phyloP scores from a whole-genome alignment of 1,284 basidiomycete genomes.

The Boletus semigastroideus region DNA sequence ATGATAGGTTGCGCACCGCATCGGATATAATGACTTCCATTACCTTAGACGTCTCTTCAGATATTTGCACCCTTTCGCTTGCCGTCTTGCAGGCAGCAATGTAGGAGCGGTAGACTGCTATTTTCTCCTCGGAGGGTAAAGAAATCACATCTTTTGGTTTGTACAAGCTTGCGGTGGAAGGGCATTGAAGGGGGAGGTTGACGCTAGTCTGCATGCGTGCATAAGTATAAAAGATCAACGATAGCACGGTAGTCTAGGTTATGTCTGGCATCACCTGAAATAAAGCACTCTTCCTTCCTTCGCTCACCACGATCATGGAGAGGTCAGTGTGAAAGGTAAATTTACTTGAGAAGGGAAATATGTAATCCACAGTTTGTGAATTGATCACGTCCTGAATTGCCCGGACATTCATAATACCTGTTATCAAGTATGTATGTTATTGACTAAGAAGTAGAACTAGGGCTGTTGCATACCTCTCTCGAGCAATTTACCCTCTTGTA shows the following conservation, averaged over 20 bases:
- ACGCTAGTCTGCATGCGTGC: constrained; percentile 48
- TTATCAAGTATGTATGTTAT: background rate
- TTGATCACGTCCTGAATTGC: constrained; percentile 69
- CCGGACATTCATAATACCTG: constrained; percentile 69
- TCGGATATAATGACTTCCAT: constrained; percentile 1
- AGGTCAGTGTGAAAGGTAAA: constrained; percentile 80
- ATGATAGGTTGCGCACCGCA: background rate
- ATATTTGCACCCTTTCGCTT: constrained; percentile 49
- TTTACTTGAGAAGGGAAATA: constrained; percentile 71
- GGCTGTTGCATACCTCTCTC: constrained; percentile 49
- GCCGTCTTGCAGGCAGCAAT: constrained; percentile 49
- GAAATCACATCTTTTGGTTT: constrained; percentile 43
- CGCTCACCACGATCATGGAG: constrained; percentile 60
- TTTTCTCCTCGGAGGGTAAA: constrained; percentile 43
- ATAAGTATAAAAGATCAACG: background rate
- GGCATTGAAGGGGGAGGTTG: constrained; percentile 45
- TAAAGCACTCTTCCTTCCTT: constrained; percentile 68
- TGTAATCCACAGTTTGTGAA: constrained; percentile 72
- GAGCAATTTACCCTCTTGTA: constrained; percentile 66
- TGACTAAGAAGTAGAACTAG: background rate
- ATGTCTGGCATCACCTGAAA: constrained; percentile 48
- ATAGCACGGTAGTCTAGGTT: background rate
- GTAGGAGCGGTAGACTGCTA: constrained; percentile 55
- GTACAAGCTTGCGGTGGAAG: constrained; percentile 42
- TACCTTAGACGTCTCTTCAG: constrained; percentile 55